Evolutionary conservation across 2,329 filamentous ascomycete species (phyloP), one percentile per base, ranked within the genome.

Genomic region (Phyllachora maydis): DNA sequence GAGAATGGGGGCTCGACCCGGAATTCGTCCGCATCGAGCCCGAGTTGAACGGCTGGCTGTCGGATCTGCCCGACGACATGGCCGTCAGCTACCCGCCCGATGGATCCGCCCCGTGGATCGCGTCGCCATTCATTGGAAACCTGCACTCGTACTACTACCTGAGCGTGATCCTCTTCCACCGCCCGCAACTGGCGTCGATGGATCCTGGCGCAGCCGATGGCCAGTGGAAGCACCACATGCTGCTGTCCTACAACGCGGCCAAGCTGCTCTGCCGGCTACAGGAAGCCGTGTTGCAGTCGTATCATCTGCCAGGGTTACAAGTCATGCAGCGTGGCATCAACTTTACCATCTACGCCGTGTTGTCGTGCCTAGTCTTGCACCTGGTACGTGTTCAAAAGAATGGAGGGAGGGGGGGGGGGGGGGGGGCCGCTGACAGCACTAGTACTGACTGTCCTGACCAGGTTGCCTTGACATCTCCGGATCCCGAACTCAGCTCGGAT

Each of bases 291-390:
- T 41, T 91, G 28, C 62, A 73, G 25, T 63, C 65, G 0, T 91
- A 72, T 43, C 79, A 82, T 3, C 53, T 92, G 29, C 65, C 65
- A 10, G 85, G 83, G 1, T 56, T 95, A 10, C 60, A 88, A 35
- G 90, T 74, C 49, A 93, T 93, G 85, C 74, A 85, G 39, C 65
- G 85, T 34, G 85, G 85, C 18, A 82, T 91, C 42, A 92, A 83
- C 46, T 95, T 92, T 39, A 81, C 79, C 5, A 81, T 95, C n/a
- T 95, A 95, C 40, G 70, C 73, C 26, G 69, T 92, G 14, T 53
- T 95, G 21, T 88, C 81, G 1, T 92, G 83, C 52, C 83, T 85
- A 13, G 83, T 93, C 48, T 62, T 95, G 26, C 83, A 95, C 46
- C 49, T 95, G 48, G 85, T 93, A 58, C 47, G 79, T n/a, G n/a